These are phyloP conservation scores for Thielaviopsis punctulata DNA, from an alignment of 2,329 filamentous ascomycete genomes.

Conservation along the genomic window DNA sequence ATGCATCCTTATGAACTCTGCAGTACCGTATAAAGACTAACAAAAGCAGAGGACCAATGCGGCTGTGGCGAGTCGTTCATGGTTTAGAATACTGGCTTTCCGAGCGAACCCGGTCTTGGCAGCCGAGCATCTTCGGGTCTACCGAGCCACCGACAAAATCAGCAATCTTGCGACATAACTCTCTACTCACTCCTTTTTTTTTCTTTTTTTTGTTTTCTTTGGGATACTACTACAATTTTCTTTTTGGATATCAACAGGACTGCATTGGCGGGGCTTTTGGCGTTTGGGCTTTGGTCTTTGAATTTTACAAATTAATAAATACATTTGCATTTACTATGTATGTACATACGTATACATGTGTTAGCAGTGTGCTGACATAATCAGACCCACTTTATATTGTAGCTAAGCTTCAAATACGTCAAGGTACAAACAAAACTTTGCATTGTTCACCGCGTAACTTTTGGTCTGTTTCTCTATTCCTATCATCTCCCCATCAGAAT, in stretches of 20 bases:
- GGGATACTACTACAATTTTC: neutral
- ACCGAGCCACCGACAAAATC: neutral
- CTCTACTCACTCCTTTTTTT: neutral
- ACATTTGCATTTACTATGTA: neutral
- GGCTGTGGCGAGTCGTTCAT: slow-evolving; percentile 95
- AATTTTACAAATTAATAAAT: no score
- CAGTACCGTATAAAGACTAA: slow-evolving; percentile 15
- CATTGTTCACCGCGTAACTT: neutral
- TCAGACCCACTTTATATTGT: slow-evolving; percentile 1
- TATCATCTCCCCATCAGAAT: no score
- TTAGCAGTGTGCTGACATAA: neutral
- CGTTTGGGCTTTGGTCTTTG: neutral
- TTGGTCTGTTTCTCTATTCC: neutral
- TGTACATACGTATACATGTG: no score
- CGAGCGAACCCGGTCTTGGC: neutral
- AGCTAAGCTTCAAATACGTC: neutral
- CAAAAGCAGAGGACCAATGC: slow-evolving; percentile 68
- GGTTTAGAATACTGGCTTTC: slow-evolving; percentile 34
- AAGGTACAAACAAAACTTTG: neutral
- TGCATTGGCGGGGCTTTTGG: neutral
- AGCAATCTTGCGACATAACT: no score
- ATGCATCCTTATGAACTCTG: neutral
- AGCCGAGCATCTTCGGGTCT: neutral
- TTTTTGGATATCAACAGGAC: neutral
- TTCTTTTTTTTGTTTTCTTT: slow-evolving; percentile 1